Conservation (phyloP, 176 grass and related monocot genomes). For the Carex littledalei region DNA sequence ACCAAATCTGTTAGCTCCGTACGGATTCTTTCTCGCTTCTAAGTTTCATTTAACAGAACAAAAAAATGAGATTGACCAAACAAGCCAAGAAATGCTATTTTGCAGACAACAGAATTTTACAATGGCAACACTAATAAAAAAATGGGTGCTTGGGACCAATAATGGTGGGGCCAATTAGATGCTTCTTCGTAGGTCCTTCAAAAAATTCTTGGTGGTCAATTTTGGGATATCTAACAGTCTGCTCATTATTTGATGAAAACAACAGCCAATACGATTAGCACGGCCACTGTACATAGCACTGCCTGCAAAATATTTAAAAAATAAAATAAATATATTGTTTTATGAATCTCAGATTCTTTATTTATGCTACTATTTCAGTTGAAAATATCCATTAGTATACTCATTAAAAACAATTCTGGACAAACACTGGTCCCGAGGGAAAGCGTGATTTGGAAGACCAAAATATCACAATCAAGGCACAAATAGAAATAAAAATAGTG, state of each 20-base stretch:
- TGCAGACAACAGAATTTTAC: background rate
- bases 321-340: background rate
- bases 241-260: constrained; percentile 3
- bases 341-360: background rate
- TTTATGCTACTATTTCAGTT: background rate
- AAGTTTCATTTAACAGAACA: background rate
- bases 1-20: background rate
- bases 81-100: background rate
- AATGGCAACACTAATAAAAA: constrained; percentile 6
- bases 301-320: constrained; percentile 19
- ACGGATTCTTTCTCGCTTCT: background rate
- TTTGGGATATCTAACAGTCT: background rate
- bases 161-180: background rate
- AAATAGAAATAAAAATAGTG: background rate
- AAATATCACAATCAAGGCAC: background rate
- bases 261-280: constrained; percentile 16
- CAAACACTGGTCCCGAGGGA: background rate
- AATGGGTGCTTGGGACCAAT: background rate
- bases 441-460: background rate
- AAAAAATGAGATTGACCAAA: constrained; percentile 18
- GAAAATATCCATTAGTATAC: background rate
- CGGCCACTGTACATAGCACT: background rate
- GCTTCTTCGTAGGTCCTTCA: background rate
- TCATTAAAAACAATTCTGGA: background rate
- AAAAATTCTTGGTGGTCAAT: constrained; percentile 11